Evolutionary conservation across 2,329 filamentous ascomycete genomes (phyloP).

Genomic region (Calonectria multiphialidica): DNA sequence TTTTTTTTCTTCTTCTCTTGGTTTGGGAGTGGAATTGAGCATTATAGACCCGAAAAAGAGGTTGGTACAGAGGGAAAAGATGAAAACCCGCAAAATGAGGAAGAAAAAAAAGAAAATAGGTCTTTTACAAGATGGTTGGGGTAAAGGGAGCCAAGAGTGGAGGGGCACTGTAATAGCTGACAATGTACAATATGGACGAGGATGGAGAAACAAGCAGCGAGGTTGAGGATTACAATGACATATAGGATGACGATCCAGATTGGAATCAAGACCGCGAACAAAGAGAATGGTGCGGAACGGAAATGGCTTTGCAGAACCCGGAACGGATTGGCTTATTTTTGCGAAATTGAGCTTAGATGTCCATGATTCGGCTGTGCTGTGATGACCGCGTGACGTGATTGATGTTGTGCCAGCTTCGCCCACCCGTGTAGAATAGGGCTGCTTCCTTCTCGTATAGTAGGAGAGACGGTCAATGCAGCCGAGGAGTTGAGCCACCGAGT

Average conservation of each 20-base stretch:
- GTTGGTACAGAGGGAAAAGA: constrained; percentile 33
- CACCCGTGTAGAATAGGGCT: neutral
- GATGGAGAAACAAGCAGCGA: constrained; percentile 22
- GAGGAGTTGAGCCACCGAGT: neutral
- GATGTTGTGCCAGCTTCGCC: neutral
- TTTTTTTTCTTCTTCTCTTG: constrained; percentile 38
- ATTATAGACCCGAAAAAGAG: constrained; percentile 46
- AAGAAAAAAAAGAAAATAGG: constrained; percentile 21
- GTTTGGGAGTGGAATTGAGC: constrained; percentile 31
- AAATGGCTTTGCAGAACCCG: constrained; percentile 35
- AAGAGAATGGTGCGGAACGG: constrained; percentile 12
- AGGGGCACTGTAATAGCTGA: constrained; percentile 43
- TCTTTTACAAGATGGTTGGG: constrained; percentile 19
- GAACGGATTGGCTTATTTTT: constrained; percentile 40
- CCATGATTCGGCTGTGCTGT: constrained; percentile 25
- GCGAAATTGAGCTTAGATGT: constrained; percentile 30
- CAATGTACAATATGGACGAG: constrained; percentile 41
- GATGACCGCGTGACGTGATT: constrained; percentile 12
- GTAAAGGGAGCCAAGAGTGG: constrained; percentile 3
- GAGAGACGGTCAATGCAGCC: neutral
- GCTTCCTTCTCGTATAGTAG: neutral
- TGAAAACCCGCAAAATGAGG: constrained; percentile 28
- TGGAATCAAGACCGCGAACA: constrained; percentile 38
- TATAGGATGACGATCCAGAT: constrained; percentile 44
- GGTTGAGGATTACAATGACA: constrained; percentile 31